Evolutionary conservation across 768 basidiomycete species (phyloP), one percentile per base, ranked within the genome.

Genomic region (Nevesoporus exiguus): DNA sequence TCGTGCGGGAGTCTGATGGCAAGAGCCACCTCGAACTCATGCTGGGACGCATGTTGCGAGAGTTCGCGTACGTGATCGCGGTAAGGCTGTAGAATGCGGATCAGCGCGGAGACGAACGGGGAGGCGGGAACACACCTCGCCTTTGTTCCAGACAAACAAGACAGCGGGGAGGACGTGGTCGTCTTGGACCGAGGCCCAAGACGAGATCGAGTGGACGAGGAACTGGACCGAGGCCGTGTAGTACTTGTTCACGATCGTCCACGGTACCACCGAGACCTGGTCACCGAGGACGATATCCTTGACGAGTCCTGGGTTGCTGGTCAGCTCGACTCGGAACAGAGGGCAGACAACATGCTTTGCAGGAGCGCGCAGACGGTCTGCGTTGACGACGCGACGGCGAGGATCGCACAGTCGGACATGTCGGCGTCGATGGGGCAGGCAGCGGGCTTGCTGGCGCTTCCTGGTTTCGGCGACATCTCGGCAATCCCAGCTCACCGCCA

Each of bases 201-300:
- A 73, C 29, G 73, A 70, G 49, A 82, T 66, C 17, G 77, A 72
- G 51, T 77, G 77, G 11, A 77, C 72, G 31, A 81, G 72, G 64
- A 93, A 91, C 56, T 84, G 82, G 7, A 93, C 86, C 54, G 79
- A 75, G 2, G 90, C 91, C 14, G 80, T 80, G 72, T 93, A 93
- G 70, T 93, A 93, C 67, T 81, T 85, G 74, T 92, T 92, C 48
- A 72, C 70, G 56, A 92, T 87, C 39, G 80, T 86, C 89, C 88
- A 92, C 10, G 86, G 84, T 30, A 88, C 70, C 25, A 46, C 56
- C 1, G 58, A 46, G 22, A 56, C 27, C 11, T 58, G 56, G 24
- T 66, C 63, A 24, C 59, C 61, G 46, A 57, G 40, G 33, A 51
- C 57, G 54, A 47, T 52, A 9, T 60, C 56, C 30, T 57, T 60